Base-by-base conservation (phyloP, 2,329 filamentous ascomycete genomes). In the Sporothrix euskadiensis region DNA sequence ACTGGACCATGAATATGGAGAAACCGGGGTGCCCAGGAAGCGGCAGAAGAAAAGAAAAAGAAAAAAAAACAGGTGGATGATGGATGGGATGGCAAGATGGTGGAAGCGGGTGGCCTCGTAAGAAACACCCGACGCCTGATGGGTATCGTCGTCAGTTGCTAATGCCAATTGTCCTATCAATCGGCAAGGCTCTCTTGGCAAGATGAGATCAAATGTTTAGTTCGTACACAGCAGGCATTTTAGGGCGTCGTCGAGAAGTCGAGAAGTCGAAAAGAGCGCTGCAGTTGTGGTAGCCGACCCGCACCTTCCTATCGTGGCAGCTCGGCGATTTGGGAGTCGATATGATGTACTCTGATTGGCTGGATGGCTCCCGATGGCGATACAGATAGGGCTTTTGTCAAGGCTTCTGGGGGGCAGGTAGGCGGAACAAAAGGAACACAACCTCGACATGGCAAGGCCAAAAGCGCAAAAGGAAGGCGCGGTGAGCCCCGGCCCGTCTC, bases 291-390 rank as follows among this genome's bases (percentile, higher is more conserved):
- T 44, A 65, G 59, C 52, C 52, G 16, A 32, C 54, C 52, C 71
- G 71, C 71, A 73, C 71, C 71, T 73, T 73, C 71, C 71, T 65
- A 73, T 70, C 54, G 41, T 16, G 71, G 71, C 44, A 70, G n/a
- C 30, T 30, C 9, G 56, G 19, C 41, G 14, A 52, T 10, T 52
- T 7, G 61, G 9, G 26, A 12, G 19, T 14, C 14, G 44, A 12
- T 2, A 16, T n/a, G 10, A 47, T 54, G 44, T 66, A 52, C 44
- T 32, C 56, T 63, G 66, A 63, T 69, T 72, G 71, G 71, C 47
- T 32, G 49, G 70, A 35, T 35, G 44, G 19, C 2, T 0, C 22
- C 30, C n/a, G 35, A 68, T 57, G 32, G 39, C 56, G 65, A 70
- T 70, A 70, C 5, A 19, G 63, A 57, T 49, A 68, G 59, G 35